Conservation (phyloP, 1,284 basidiomycete species). For the Phellinidium pouzarii region DNA sequence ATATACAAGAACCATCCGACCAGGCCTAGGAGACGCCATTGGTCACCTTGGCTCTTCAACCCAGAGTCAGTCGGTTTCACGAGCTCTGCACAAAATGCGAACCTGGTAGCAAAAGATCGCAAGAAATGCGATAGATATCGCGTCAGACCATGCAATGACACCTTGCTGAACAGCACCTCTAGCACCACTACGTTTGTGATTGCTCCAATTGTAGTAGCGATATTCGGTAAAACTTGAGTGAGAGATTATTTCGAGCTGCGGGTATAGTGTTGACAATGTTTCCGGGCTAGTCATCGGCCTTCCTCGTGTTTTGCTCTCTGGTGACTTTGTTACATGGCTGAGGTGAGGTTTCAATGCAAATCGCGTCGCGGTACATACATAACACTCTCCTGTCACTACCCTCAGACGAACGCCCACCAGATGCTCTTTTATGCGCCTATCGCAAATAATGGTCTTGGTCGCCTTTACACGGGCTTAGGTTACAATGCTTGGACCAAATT, state of each 20-base stretch:
- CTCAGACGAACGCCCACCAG: no score
- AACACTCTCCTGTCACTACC: no score
- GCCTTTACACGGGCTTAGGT: no score
- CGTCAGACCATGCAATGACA: not conserved
- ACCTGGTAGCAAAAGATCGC: slow-evolving; percentile 5
- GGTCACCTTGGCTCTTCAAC: not conserved
- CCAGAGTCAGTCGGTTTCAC: not conserved
- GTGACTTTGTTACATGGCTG: not conserved
- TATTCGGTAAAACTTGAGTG: slow-evolving; percentile 8
- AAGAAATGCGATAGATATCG: not conserved
- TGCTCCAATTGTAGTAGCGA: slow-evolving; percentile 7
- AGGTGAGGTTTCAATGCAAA: no score
- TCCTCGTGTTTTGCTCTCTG: not conserved
- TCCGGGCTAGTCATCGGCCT: not conserved
- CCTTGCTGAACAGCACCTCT: not conserved
- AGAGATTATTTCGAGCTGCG: slow-evolving; percentile 6
- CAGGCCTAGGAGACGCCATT: not conserved
- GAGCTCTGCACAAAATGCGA: not conserved
- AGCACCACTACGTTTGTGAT: not conserved
- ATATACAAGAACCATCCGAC: slow-evolving; percentile 4
- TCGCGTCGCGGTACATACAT: no score
- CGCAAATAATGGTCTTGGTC: no score
- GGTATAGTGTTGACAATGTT: not conserved
- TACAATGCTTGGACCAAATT: no score
- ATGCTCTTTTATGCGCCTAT: no score